Evolutionary conservation across 1,284 basidiomycete genomes (phyloP).

Genomic region (Anthracocystis walkeri): DNA sequence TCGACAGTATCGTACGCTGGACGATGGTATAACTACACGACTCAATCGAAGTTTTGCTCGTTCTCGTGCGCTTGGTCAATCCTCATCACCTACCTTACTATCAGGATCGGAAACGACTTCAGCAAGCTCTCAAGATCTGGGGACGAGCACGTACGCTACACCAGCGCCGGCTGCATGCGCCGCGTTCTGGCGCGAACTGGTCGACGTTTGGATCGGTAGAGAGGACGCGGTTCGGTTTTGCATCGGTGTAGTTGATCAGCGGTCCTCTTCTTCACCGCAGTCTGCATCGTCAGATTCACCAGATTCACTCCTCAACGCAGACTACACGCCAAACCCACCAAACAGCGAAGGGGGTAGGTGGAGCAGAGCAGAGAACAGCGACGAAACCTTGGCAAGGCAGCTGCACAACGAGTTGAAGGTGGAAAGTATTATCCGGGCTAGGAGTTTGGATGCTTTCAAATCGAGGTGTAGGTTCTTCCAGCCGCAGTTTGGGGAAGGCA

Average conservation of each 20-base stretch:
- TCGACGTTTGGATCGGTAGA: constrained; percentile 59
- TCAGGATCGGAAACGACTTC: constrained; percentile 29
- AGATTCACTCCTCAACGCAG: constrained; percentile 48
- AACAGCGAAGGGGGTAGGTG: constrained; percentile 1
- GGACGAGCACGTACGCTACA: constrained; percentile 56
- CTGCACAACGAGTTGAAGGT: constrained; percentile 63
- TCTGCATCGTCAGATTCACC: background rate
- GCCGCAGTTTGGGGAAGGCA: constrained; percentile 19
- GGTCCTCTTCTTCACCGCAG: background rate
- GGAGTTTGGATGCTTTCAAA: constrained; percentile 63
- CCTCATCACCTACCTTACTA: constrained; percentile 55
- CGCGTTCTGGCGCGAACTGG: constrained; percentile 58
- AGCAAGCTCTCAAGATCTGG: constrained; percentile 48
- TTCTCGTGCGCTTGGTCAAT: constrained; percentile 54
- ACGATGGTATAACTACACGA: constrained; percentile 62
- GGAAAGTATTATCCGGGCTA: constrained; percentile 57
- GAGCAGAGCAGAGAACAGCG: constrained; percentile 31
- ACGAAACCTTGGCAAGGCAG: constrained; percentile 44
- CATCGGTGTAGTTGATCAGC: constrained; percentile 45
- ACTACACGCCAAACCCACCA: constrained; percentile 20
- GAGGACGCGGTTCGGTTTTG: constrained; percentile 63
- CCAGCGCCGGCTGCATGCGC: constrained; percentile 46
- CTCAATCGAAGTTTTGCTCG: constrained; percentile 59
- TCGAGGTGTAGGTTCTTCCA: constrained; percentile 57
- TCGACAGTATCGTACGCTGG: constrained; percentile 62